Evolutionary conservation across 139 green algal genomes (phyloP), one percentile per base, ranked within the genome.

Genomic region (Zygnema circumcarinatum): DNA sequence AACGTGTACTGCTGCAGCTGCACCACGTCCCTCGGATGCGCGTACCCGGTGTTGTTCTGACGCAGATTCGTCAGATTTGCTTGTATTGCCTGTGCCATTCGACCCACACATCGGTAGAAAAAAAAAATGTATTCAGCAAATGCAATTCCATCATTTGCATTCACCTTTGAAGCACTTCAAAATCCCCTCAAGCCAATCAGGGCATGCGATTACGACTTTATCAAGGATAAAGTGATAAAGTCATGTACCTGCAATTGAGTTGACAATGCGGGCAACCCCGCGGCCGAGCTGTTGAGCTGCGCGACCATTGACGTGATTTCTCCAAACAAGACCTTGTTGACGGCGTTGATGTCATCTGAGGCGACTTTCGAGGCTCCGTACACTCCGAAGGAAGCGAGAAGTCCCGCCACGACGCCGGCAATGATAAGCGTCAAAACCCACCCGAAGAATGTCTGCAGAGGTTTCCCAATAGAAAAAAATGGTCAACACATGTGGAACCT

Each of bases 361-460:
- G 22, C 42, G 3, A 86, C n/a, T 67, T 86, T 86, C 32, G 33
- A 79, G 52, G 79, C 32, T 38, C 32, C 38, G 29, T 86, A 86
- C 7, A 33, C 32, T 41, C 33, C 32, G 7, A 76, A 78, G 40
- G 79, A 2, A 39, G 79, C n/a, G 21, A 86, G 38, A 21, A 31
- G 32, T 39, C 39, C 79, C 7, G 53, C 67, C 41, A 81, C 52
- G 38, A 89, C 31, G 35, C 67, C 87, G 1, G 83, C 82, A n/a
- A 93, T 76, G 25, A 94, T 39, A 0, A 94, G 67, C 31, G 92
- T 94, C 21, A 93, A 25, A 38, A 94, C 53, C 92, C 92, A 94
- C 47, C 92, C 92, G 1, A 54, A 21, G 20, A 94, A 78, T 0
- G 93, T 87, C 84, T 92, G 68, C 21, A 38, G 16, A 62, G 16